Evolutionary conservation across 495 filamentous ascomycete species (phyloP).

Genomic region (Aspergillus nidulans): DNA sequence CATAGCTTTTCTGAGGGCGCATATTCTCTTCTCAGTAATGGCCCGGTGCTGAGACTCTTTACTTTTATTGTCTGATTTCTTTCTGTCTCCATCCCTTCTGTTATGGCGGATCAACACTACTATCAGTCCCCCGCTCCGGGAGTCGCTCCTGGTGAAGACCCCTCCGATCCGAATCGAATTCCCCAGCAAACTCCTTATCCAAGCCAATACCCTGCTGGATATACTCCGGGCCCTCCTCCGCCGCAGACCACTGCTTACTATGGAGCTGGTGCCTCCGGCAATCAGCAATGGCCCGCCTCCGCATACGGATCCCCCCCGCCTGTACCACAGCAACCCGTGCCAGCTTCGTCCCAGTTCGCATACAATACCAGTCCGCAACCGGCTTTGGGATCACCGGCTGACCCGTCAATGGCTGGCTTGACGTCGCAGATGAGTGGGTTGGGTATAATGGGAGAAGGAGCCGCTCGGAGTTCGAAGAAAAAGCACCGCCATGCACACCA

Average conservation of each 20-base stretch:
- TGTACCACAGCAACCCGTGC: conserved; percentile 17
- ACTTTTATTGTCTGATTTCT: conserved; percentile 1
- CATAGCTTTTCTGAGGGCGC: neutral
- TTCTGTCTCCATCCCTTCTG: conserved; percentile 2
- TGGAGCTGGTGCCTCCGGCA: conserved; percentile 27
- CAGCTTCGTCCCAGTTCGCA: conserved; percentile 22
- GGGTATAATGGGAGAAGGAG: conserved; percentile 62
- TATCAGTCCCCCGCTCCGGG: conserved; percentile 66
- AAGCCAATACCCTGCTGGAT: conserved; percentile 30
- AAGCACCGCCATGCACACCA: conserved; percentile 94
- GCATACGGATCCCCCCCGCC: conserved; percentile 40
- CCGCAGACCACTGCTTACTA: conserved; percentile 55
- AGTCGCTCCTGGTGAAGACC: conserved; percentile 53
- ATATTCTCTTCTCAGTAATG: conserved; percentile 9
- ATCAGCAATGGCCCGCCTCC: conserved; percentile 37
- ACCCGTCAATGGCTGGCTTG: conserved; percentile 55
- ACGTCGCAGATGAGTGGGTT: conserved; percentile 84
- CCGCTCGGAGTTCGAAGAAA: conserved; percentile 66
- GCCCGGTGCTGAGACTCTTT: conserved; percentile 11
- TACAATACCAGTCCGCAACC: conserved; percentile 35
- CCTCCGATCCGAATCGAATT: conserved; percentile 56
- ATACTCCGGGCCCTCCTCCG: conserved; percentile 50
- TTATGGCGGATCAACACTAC: conserved; percentile 72
- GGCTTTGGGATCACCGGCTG: conserved; percentile 26
- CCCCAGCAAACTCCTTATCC: conserved; percentile 54